Percentiles rank a stretch among this genome's conserved stretches.
Evolutionary conservation across 1,139 yeast species (phyloP).

Genomic region (Pneumocystis jirovecii): DNA sequence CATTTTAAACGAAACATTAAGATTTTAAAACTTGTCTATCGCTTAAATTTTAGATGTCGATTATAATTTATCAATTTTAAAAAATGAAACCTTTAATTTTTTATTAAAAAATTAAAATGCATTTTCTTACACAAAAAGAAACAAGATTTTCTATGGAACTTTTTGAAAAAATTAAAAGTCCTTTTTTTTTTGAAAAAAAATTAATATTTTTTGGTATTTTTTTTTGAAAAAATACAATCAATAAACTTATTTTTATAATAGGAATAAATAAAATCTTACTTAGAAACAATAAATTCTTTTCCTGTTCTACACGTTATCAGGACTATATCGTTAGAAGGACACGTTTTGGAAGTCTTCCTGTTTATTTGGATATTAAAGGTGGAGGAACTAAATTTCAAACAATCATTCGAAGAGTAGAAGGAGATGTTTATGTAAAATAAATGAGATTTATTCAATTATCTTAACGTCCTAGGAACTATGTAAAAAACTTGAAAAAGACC

Average conservation of each 20-base stretch:
- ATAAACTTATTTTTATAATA: background rate
- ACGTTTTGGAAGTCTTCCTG: background rate
- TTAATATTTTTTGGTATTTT: background rate
- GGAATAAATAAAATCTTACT: background rate
- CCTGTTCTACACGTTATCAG: background rate
- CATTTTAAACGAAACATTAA: background rate
- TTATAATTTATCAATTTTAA: too few relatives aligned
- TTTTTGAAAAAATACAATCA: background rate
- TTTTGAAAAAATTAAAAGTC: background rate
- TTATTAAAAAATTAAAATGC: background rate
- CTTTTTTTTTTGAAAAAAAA: background rate
- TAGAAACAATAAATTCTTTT: background rate
- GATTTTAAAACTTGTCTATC: background rate
- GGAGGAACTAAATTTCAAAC: background rate
- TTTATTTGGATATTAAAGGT: background rate
- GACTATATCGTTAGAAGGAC: background rate
- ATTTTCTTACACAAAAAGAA: background rate
- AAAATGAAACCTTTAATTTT: background rate
- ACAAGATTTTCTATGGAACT: background rate
- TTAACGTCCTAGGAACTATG: background rate
- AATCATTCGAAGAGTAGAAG: background rate
- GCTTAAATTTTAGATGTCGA: background rate
- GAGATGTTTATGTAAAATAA: background rate
- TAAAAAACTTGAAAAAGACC: background rate
- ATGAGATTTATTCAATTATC: background rate